Evolutionary conservation across 352 stramenopile species (phyloP).

Genomic region (Peronospora belbahrii): DNA sequence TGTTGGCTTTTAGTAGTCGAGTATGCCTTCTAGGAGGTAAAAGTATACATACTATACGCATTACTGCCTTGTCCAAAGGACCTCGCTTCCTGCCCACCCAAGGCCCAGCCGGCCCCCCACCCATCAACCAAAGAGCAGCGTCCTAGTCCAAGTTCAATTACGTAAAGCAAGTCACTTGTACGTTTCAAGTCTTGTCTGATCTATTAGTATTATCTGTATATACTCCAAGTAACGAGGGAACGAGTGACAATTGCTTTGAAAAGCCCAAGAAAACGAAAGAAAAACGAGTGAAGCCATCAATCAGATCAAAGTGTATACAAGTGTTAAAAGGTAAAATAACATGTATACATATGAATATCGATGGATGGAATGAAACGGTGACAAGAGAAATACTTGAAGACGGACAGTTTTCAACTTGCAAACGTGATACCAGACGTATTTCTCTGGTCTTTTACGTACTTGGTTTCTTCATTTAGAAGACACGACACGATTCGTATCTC

Average conservation of each 20-base stretch:
- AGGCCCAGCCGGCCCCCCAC: slow-evolving; percentile 1
- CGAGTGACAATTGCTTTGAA: neutral
- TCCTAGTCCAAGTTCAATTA: slow-evolving; percentile 2
- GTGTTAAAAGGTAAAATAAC: neutral
- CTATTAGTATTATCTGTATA: neutral
- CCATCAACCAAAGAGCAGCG: slow-evolving; percentile 12
- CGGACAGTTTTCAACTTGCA: slow-evolving; percentile 1
- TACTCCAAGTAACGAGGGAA: neutral
- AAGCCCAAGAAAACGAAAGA: slow-evolving; percentile 11
- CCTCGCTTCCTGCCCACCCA: slow-evolving; percentile 17
- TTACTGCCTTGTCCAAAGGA: slow-evolving; percentile 5
- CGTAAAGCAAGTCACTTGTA: neutral
- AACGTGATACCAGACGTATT: neutral
- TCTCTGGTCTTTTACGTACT: neutral
- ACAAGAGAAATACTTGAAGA: neutral
- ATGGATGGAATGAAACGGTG: slow-evolving; percentile 18
- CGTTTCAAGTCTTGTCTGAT: neutral
- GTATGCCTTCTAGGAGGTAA: slow-evolving; percentile 6
- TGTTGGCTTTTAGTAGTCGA: slow-evolving; percentile 19
- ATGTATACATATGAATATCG: neutral
- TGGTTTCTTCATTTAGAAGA: neutral
- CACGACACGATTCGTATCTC: neutral
- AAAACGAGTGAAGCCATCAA: slow-evolving; percentile 17
- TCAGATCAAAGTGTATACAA: slow-evolving; percentile 4
- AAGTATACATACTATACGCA: slow-evolving; percentile 16